Conservation (phyloP, 345 rosid genomes). For the Mangifera indica region DNA sequence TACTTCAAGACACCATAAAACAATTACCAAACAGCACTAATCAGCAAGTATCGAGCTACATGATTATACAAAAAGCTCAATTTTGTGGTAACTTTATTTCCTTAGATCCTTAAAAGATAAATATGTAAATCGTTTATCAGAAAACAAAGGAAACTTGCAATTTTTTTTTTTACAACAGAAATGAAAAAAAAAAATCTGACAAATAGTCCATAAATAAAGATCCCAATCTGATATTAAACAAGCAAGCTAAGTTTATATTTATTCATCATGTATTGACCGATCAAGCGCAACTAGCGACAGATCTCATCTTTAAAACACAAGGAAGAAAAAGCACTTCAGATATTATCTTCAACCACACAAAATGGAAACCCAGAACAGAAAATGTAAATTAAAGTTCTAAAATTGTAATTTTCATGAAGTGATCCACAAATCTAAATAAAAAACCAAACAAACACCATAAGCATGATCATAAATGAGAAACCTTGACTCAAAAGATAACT, state of each 20-base stretch:
- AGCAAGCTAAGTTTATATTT: background rate
- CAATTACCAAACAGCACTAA: no score
- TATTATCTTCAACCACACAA: background rate
- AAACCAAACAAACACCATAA: no score
- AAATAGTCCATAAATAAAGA: background rate
- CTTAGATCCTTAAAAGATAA: no score
- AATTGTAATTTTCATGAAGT: background rate
- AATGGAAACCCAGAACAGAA: background rate
- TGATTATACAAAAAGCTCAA: no score
- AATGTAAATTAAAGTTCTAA: background rate
- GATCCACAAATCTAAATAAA: background rate
- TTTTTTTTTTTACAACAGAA: no score
- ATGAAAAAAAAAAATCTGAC: no score
- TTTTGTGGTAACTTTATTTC: no score
- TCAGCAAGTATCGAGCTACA: no score
- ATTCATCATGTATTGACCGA: background rate
- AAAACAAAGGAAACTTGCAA: background rate
- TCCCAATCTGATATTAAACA: background rate
- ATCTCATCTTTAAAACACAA: constrained; percentile 3
- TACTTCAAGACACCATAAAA: no score
- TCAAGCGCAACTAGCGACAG: background rate
- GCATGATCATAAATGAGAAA: constrained; percentile 2
- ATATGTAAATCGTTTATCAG: background rate
- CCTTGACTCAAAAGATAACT: background rate
- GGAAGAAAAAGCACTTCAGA: background rate